phyloP scores from a whole-genome alignment of 208 protist species.

The Trypanosoma scelopori region DNA sequence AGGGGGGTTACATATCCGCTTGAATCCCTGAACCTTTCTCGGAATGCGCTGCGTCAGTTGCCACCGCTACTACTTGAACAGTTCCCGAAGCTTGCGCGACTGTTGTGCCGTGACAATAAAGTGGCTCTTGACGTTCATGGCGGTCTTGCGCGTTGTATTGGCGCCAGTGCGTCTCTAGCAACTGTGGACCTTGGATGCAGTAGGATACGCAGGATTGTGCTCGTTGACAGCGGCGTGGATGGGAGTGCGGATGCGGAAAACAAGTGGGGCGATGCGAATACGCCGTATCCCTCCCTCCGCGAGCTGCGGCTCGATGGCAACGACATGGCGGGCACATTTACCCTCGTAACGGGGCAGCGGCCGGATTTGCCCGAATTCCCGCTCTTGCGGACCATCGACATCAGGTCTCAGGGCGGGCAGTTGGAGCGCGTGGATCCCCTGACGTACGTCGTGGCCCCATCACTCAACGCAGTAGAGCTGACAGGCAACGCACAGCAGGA shows the following conservation, averaged over 20 bases:
- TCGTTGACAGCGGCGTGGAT: constrained; percentile 21
- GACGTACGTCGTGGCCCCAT: constrained; percentile 35
- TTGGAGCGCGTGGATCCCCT: constrained; percentile 28
- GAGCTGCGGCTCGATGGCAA: constrained; percentile 45
- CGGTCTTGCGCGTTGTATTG: constrained; percentile 27
- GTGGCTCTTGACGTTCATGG: constrained; percentile 19
- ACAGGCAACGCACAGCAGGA: constrained; percentile 25
- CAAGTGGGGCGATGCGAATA: too few relatives aligned
- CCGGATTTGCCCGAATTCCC: constrained; percentile 10
- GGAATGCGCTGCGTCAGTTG: constrained; percentile 34
- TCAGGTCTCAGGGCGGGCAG: constrained; percentile 15
- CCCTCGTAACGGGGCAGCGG: constrained; percentile 6
- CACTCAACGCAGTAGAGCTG: constrained; percentile 29
- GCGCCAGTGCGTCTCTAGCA: constrained; percentile 22
- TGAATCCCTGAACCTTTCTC: constrained; percentile 39
- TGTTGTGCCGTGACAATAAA: constrained; percentile 37
- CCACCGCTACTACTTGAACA: constrained; percentile 20
- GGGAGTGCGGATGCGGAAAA: not conserved
- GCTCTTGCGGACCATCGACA: constrained; percentile 27
- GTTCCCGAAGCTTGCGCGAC: constrained; percentile 39
- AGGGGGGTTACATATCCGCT: constrained; percentile 9
- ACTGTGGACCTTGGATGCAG: constrained; percentile 21
- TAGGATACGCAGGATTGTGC: constrained; percentile 21
- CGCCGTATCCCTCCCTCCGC: constrained; percentile 26
- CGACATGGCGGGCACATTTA: constrained; percentile 30